Base-by-base conservation (phyloP, 1,139 yeast species). In the Sugiyamaella sp. region DNA sequence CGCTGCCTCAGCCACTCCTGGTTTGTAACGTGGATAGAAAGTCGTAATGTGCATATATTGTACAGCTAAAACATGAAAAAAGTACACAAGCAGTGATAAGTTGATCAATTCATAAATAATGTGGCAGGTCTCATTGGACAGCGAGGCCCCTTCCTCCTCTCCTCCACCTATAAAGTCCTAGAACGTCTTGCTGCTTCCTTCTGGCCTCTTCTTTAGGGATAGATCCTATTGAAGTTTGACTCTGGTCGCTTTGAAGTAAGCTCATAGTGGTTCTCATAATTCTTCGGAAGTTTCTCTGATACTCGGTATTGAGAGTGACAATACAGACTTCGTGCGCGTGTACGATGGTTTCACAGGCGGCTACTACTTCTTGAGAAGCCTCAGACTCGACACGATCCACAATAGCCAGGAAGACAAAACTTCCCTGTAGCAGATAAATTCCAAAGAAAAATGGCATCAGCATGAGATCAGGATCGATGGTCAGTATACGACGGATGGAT, bases 391-490 rank as follows among this genome's bases (percentile, higher is more conserved):
- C 64, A 29, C 66, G 61, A 42, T 69, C 72, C 39, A 60, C 58
- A 59, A 55, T 42, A 51, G 59, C 56, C 57, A 63, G 62, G 58
- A 58, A 63, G 49, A 59, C 63, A 57, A 54, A 67, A 43, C 64
- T 61, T 9, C 71, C 71, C 41, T 67, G 71, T 21, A 68, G 54
- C 14, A 68, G 56, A 39, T 69, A 67, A 25, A 67, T 64, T 17
- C 70, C 72, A 46, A 65, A 61, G 55, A 69, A 69, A 53, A 67
- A 68, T 3, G 72, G 71, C 69, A 69, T 66, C 37, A 67, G 59
- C 57, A 57, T 60, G 39, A 69, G 47, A 35, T 68, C 72, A 0
- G 70, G 67, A 45, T 69, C 72, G 27, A 63, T 57, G 5, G 62
- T 41, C 24, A 68, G 54, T n/a, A 66, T 60, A 35, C 63, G 54